phyloP scores from a whole-genome alignment of 176 grass and related monocot species.

The Saccharum officinarum region DNA sequence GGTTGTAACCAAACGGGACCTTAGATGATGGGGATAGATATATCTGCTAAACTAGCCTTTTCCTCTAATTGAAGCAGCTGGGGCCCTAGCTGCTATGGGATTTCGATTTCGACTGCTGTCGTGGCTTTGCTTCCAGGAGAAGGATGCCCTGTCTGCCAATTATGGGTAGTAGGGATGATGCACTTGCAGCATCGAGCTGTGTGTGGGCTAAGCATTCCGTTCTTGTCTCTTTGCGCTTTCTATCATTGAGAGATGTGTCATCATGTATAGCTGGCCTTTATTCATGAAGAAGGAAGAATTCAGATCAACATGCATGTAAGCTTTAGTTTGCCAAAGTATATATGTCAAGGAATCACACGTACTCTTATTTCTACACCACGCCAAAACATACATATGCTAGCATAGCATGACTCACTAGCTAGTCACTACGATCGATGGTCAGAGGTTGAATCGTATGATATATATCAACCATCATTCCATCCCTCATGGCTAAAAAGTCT shows the following conservation, averaged over 20 bases:
- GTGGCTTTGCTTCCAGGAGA: constrained; percentile 55
- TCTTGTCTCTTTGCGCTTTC: constrained; percentile 37
- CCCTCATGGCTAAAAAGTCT: not conserved
- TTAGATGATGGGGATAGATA: not conserved
- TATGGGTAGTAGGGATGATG: constrained; percentile 44
- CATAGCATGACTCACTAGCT: not conserved
- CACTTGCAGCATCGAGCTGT: constrained; percentile 21
- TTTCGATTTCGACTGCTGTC: constrained; percentile 45
- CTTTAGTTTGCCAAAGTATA: not conserved
- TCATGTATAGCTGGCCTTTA: constrained; percentile 19
- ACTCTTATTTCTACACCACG: not conserved
- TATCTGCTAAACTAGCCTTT: constrained; percentile 26
- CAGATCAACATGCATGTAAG: not conserved
- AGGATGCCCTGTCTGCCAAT: constrained; percentile 52
- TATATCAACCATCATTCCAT: not conserved
- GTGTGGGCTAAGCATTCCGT: constrained; percentile 39
- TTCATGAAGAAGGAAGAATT: constrained; percentile 12
- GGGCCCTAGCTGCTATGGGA: not conserved
- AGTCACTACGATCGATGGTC: no score
- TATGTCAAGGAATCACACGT: not conserved
- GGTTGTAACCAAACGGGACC: no score
- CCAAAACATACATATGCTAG: not conserved
- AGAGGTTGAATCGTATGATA: not conserved
- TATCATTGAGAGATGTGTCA: constrained; percentile 25
- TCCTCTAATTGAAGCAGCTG: not conserved